Base-by-base conservation (phyloP, 179 eudicot species). In the Carnegiea gigantea region DNA sequence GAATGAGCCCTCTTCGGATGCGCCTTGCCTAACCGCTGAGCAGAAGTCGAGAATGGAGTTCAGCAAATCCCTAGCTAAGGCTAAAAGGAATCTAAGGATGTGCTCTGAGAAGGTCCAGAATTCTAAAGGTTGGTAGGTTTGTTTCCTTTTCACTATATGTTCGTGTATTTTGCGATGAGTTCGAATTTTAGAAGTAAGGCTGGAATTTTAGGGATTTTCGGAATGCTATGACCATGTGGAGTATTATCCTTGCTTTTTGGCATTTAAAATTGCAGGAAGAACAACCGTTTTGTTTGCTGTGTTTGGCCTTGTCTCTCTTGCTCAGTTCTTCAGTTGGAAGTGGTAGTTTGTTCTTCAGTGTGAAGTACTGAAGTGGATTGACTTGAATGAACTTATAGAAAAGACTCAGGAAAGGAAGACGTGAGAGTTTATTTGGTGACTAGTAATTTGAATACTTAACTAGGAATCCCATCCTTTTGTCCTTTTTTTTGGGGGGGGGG, bases 31-130 rank as follows among this genome's bases (percentile, higher is more conserved):
- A 15, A 88, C 91, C 20, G 57, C 83, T 18, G 92, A 91, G 59
- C 92, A 92, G 88, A 88, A 86, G 80, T 77, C 30, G 15, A 88
- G 92, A 75, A 88, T 91, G 83, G 90, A 92, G 70, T 76, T 89
- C 70, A 95, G 89, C 81, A 88, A 88, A 77, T 85, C 90, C 6
- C 81, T 88, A 9, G 98, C 98, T 48, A 51, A 84, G 59, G 86
- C 95, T 43, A 92, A 83, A 80, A 80, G 88, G 40, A 95, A 95
- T 84, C 86, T 86, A 30, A 88, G 74, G 60, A 79, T 90, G 54
- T 95, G 98, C 73, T 79, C 84, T 33, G 86, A 88, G 15, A 89
- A 81, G 79, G 72, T 91, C 71, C 85, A 81, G 30, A 90, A 87
- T 36, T 71, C 90, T 28, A 57, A 90, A 86, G 95, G 98, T 92